Evolutionary conservation across 2,329 filamentous ascomycete genomes (phyloP).

Genomic region (Tolypocladium guangdongense): DNA sequence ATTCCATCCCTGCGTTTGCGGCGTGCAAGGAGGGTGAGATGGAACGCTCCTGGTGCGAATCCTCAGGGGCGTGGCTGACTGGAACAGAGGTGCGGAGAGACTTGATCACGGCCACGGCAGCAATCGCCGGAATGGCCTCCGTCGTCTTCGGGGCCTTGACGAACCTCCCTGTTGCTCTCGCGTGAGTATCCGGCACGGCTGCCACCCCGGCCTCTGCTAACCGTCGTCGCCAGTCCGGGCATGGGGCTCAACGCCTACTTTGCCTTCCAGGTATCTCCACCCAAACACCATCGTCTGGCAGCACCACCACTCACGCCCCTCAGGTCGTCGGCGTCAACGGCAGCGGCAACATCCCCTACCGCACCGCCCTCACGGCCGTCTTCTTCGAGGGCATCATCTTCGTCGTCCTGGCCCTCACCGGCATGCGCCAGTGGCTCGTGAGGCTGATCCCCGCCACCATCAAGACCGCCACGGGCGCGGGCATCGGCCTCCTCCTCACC

Average conservation of each 20-base stretch:
- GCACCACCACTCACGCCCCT: background rate
- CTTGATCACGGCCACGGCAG: conserved; percentile 74
- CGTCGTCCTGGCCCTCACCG: conserved; percentile 51
- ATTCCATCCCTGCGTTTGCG: conserved; percentile 30
- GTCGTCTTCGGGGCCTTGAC: conserved; percentile 72
- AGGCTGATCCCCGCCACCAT: conserved; percentile 53
- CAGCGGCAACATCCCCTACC: conserved; percentile 44
- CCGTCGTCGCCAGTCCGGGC: conserved; percentile 36
- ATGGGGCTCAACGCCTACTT: conserved; percentile 62
- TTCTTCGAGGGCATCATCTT: conserved; percentile 57
- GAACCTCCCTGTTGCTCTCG: conserved; percentile 53
- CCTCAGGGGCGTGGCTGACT: background rate
- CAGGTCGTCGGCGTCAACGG: conserved; percentile 49
- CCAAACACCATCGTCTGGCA: background rate
- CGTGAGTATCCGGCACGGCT: conserved; percentile 12
- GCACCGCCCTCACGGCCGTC: conserved; percentile 50
- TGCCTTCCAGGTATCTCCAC: conserved; percentile 39
- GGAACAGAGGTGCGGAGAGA: conserved; percentile 55
- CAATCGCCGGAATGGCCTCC: conserved; percentile 62
- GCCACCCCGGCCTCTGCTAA: conserved; percentile 2
- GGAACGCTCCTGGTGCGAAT: background rate
- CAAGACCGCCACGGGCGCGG: conserved; percentile 55
- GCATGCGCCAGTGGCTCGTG: conserved; percentile 63
- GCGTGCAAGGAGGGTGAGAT: conserved; percentile 34
- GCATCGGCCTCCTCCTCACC: conserved; percentile 54